Base-by-base conservation (phyloP, 2,329 filamentous ascomycete genomes). In the Ilyonectria sp. region DNA sequence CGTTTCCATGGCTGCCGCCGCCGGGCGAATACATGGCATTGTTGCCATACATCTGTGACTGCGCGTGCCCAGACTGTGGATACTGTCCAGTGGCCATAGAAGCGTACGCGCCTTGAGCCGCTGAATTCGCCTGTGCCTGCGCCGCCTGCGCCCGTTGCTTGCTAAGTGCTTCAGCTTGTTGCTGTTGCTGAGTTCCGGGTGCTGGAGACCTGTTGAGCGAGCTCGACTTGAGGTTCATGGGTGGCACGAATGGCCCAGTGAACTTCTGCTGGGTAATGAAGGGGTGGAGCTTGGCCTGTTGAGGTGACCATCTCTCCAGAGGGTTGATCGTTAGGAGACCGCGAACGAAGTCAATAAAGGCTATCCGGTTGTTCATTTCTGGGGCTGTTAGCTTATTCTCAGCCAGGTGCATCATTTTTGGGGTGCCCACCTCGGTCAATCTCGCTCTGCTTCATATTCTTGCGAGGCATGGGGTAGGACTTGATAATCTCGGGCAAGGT, bases 201-300 rank as follows among this genome's bases (percentile, higher is more conserved):
- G 95, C 94, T 15, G 95, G 94, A 21, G 95, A 97, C 76, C 96
- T 90, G 79, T 93, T 95, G 61, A 93, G 86, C 2, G 93, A 93
- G 75, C 93, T 94, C 21, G 94, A 91, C 80, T 98, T 98, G 67
- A 98, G 85, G 77, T 97, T 97, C 94, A 98, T 97, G 2, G 95
- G 95, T 9, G 96, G 96, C 54, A 98, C 93, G 78, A 99, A 99
- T 4, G 95, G 94, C 1, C 94, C 95, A 0, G 95, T 98, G 79
- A 92, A 99, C 84, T 98, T 99, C 78, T 97, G 93, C 79, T 99
- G 96, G 0, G 96, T 99, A 78, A 99, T 99, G 81, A 99, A 99
- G 0, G 96, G 96, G 79, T 99, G 96, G 67, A 98, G 85, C 79
- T 98, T 98, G 37, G 96, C 96, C 82, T 99, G 96, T 77, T 98